Evolutionary conservation across 208 protist genomes (phyloP).

Genomic region (Acanthamoeba royreba): DNA sequence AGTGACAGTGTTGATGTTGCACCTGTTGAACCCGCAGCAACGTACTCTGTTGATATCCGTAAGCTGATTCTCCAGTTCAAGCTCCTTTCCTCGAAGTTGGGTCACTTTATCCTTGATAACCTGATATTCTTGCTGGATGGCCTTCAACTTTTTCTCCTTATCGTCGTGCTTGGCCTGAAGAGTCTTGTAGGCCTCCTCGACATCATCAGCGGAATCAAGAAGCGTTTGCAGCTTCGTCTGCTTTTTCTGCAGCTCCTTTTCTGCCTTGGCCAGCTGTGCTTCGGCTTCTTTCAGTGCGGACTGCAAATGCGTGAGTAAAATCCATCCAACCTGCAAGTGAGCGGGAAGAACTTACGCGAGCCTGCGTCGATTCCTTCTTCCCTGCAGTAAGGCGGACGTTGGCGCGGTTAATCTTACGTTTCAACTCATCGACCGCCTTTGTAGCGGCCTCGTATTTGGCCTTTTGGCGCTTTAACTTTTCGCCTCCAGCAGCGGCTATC

Average conservation of each 20-base stretch:
- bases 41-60: constrained; percentile 73
- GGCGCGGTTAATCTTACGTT: not conserved
- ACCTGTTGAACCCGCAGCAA: no score
- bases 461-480: constrained; percentile 60
- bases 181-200: constrained; percentile 67
- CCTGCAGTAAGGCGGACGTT: not conserved
- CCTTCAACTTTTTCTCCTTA: constrained; percentile 63
- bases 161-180: constrained; percentile 54
- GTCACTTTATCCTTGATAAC: constrained; percentile 42
- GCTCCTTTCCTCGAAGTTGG: not conserved
- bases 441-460: constrained; percentile 52
- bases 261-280: not conserved
- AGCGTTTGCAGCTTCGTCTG: constrained; percentile 80
- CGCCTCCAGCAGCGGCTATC: constrained; percentile 73
- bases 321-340: not conserved
- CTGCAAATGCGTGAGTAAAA: not conserved
- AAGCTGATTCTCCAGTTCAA: constrained; percentile 65
- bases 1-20: no score
- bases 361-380: not conserved
- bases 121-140: constrained; percentile 42
- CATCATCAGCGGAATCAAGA: constrained; percentile 58
- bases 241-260: constrained; percentile 74
- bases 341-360: not conserved
- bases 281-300: not conserved
- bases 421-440: constrained; percentile 49